phyloP scores from a whole-genome alignment of 768 basidiomycete species.

The Mrakia blollopis region DNA sequence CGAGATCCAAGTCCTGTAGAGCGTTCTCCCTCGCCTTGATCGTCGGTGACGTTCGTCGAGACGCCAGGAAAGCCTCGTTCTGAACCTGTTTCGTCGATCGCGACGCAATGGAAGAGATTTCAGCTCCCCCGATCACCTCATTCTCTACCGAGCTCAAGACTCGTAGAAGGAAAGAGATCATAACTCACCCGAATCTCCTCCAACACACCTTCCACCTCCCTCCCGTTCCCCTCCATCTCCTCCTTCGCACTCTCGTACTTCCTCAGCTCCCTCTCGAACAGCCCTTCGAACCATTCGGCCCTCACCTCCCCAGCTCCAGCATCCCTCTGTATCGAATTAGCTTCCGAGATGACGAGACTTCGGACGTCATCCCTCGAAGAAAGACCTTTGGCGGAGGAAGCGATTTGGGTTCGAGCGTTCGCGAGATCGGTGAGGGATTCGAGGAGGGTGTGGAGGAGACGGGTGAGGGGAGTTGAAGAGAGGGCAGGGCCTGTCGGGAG shows the following conservation, averaged over 20 bases:
- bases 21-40: conserved; percentile 76
- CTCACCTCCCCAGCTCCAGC: conserved; percentile 55
- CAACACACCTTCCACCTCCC: conserved; percentile 63
- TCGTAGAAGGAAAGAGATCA: background rate
- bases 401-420: conserved; percentile 57
- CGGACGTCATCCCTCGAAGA: conserved; percentile 69
- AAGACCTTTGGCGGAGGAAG: conserved; percentile 60
- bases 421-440: conserved; percentile 75
- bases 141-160: too few relatives aligned
- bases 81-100: conserved; percentile 48
- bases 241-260: conserved; percentile 68
- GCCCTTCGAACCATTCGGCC: conserved; percentile 81
- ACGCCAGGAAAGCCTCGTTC: conserved; percentile 70
- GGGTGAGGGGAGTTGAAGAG: conserved; percentile 48
- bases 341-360: conserved; percentile 60
- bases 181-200: conserved; percentile 60
- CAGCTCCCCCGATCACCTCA: background rate
- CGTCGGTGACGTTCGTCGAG: conserved; percentile 68
- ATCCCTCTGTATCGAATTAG: conserved; percentile 59
- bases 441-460: conserved; percentile 64
- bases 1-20: conserved; percentile 73
- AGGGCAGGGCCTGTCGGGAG: conserved; percentile 36
- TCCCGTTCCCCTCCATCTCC: conserved; percentile 56
- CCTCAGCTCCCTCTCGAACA: conserved; percentile 67
- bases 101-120: background rate